phyloP scores from a whole-genome alignment of 257 asterid genomes.

The Plantago ovata region DNA sequence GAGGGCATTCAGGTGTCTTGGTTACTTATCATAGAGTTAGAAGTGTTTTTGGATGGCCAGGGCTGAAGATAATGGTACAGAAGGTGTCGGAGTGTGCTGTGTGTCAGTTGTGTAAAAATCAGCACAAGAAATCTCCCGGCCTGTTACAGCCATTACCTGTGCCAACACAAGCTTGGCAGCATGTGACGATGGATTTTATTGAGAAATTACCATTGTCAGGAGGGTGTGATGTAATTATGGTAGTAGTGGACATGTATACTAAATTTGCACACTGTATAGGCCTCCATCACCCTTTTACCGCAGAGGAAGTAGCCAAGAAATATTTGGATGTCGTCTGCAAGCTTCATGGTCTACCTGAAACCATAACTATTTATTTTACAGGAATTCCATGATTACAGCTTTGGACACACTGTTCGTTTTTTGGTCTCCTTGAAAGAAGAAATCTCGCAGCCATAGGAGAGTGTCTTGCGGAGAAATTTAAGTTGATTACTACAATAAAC shows the following conservation, averaged over 20 bases:
- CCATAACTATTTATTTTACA: too few species aligned
- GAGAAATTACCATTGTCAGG: background rate
- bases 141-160: background rate
- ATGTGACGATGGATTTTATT: background rate
- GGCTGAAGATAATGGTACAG: too few species aligned
- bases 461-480: too few species aligned
- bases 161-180: background rate
- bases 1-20: too few species aligned
- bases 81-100: too few species aligned
- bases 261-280: background rate
- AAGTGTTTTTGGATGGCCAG: background rate
- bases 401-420: too few species aligned
- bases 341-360: background rate
- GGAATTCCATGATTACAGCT: too few species aligned
- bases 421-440: too few species aligned
- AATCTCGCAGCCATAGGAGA: too few species aligned
- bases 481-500: too few species aligned
- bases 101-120: background rate
- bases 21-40: background rate
- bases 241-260: background rate
- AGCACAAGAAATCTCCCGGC: background rate
- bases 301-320: background rate
- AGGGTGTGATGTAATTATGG: background rate
- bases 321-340: background rate
- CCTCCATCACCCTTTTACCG: background rate